A percentile compares a stretch with the other conserved stretches of the same genome.
phyloP scores from a whole-genome alignment of 2,329 filamentous ascomycete species.

The Onygenales sp. region DNA sequence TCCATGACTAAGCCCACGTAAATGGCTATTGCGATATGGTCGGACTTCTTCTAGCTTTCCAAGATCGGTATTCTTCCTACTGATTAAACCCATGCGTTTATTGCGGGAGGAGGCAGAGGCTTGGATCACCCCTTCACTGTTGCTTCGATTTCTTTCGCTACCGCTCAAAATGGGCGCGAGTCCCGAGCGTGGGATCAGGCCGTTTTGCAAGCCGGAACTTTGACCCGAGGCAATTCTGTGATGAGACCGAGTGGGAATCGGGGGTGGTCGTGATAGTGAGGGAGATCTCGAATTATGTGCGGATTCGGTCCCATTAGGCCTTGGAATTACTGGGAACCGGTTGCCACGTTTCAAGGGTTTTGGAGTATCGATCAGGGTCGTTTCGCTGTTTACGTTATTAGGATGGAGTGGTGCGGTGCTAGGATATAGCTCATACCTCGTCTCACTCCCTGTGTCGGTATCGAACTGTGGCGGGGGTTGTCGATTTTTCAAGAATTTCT shows the following conservation, averaged over 20 bases:
- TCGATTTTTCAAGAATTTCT: slow-evolving; percentile 45
- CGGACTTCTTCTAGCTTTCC: slow-evolving; percentile 44
- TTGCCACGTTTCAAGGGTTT: slow-evolving; percentile 53
- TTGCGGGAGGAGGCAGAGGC: slow-evolving; percentile 36
- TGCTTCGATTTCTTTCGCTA: slow-evolving; percentile 50
- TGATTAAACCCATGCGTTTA: slow-evolving; percentile 53
- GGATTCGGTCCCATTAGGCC: slow-evolving; percentile 55
- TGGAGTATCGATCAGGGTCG: slow-evolving; percentile 62
- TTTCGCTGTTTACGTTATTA: slow-evolving; percentile 47
- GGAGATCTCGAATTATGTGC: slow-evolving; percentile 60
- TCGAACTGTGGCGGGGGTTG: slow-evolving; percentile 30
- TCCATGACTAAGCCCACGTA: slow-evolving; percentile 49
- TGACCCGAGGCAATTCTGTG: slow-evolving; percentile 50
- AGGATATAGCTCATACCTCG: slow-evolving; percentile 21
- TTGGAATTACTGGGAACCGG: slow-evolving; percentile 49
- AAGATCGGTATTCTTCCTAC: slow-evolving; percentile 46
- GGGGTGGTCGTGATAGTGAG: slow-evolving; percentile 56
- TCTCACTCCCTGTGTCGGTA: slow-evolving; percentile 38
- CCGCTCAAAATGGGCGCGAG: slow-evolving; percentile 62
- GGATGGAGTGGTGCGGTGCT: background rate
- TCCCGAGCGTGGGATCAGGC: slow-evolving; percentile 55
- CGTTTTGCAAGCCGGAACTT: slow-evolving; percentile 23
- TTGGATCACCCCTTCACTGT: slow-evolving; percentile 51
- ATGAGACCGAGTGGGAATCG: slow-evolving; percentile 72
- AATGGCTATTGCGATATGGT: slow-evolving; percentile 44